These are phyloP conservation scores for Dactylellina leptospora DNA, from an alignment of 2,329 filamentous ascomycete genomes.

Conservation along the genomic window DNA sequence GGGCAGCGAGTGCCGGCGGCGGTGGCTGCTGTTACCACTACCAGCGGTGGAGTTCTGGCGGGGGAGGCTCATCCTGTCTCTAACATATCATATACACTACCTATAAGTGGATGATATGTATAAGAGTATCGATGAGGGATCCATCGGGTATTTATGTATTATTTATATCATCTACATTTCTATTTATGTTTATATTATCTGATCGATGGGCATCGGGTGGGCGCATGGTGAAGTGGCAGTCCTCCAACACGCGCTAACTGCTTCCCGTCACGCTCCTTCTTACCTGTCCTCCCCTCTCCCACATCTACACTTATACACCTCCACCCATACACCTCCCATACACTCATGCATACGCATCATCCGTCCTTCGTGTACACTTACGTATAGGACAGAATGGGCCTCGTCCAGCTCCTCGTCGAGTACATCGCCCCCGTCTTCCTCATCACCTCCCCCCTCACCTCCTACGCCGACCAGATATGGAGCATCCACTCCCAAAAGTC, in stretches of 20 bases:
- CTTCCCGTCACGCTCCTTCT: background rate
- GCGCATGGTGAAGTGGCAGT: slow-evolving; percentile 52
- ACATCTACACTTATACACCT: background rate
- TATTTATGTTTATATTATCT: too few species aligned
- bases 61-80: background rate
- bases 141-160: too few species aligned
- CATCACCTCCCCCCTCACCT: slow-evolving; percentile 57
- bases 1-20: slow-evolving; percentile 44
- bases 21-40: slow-evolving; percentile 6
- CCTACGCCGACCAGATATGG: slow-evolving; percentile 58
- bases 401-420: slow-evolving; percentile 53
- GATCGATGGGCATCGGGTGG: too few species aligned
- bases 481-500: slow-evolving; percentile 71
- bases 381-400: slow-evolving; percentile 54
- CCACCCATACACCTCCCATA: too few species aligned
- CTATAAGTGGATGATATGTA: too few species aligned
- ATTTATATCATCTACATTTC: too few species aligned
- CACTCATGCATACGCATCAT: too few species aligned
- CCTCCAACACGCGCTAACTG: background rate
- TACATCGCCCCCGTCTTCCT: slow-evolving; percentile 56
- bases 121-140: too few species aligned
- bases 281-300: background rate
- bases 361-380: too few species aligned
- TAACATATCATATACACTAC: background rate
- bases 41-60: background rate